Evolutionary conservation across 306 rosid species (phyloP).

Genomic region (Spatholobus suberectus): DNA sequence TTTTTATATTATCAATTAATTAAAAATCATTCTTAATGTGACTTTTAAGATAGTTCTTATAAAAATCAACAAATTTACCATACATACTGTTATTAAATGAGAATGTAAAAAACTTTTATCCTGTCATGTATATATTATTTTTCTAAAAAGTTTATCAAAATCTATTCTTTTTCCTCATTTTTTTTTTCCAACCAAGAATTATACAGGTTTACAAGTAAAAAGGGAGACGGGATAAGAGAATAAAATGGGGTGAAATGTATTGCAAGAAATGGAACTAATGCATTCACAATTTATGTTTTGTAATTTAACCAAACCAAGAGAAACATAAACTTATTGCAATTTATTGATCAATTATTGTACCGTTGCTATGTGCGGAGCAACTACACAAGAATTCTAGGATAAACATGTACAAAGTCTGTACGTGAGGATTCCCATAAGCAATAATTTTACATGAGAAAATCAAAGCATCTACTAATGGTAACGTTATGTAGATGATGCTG

Average conservation of each 20-base stretch:
- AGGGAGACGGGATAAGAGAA: neutral
- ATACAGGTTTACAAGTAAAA: neutral
- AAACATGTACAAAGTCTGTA: constrained; percentile 19
- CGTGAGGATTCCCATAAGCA: neutral
- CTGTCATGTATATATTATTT: too few relatives aligned
- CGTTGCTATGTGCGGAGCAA: constrained; percentile 29
- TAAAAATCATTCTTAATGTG: too few relatives aligned
- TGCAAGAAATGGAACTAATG: neutral
- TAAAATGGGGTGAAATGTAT: neutral
- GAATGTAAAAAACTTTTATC: too few relatives aligned
- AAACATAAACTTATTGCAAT: neutral
- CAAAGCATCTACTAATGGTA: neutral
- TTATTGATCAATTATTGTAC: constrained; percentile 30
- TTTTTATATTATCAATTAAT: too few relatives aligned
- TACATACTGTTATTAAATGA: too few relatives aligned
- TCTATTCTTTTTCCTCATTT: too few relatives aligned
- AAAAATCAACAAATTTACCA: too few relatives aligned
- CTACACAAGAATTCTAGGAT: constrained; percentile 6
- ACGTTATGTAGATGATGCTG: neutral
- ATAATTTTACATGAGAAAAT: neutral
- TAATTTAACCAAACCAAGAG: neutral
- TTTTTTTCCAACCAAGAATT: neutral
- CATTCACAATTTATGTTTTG: neutral
- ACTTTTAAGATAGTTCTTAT: too few relatives aligned
- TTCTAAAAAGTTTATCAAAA: too few relatives aligned